Evolutionary conservation across 148 eudicot species (phyloP).

Genomic region (Simmondsia chinensis): DNA sequence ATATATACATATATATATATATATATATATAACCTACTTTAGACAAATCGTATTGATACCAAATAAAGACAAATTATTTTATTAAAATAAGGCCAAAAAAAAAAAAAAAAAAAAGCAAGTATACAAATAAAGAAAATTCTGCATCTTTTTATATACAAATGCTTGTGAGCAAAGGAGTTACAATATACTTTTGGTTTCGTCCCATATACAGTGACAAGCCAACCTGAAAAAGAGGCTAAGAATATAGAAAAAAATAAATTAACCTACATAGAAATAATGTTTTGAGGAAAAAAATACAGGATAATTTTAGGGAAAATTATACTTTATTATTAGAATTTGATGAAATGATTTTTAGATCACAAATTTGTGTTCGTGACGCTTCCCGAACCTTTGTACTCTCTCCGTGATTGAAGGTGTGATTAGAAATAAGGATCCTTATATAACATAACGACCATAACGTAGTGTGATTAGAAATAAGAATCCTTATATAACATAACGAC

Average conservation of each 20-base stretch:
- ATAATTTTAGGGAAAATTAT: not conserved
- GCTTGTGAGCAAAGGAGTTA: not conserved
- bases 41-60: constrained; percentile 24
- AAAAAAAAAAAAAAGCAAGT: too few relatives aligned
- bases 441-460: too few relatives aligned
- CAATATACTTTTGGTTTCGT: constrained; percentile 24
- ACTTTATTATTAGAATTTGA: not conserved
- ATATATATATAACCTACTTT: too few relatives aligned
- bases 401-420: too few relatives aligned
- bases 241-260: not conserved
- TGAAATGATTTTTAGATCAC: not conserved
- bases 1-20: too few relatives aligned
- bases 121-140: not conserved
- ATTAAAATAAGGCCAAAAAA: too few relatives aligned
- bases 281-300: too few relatives aligned
- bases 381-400: constrained; percentile 3
- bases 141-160: not conserved
- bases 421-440: too few relatives aligned
- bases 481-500: too few relatives aligned
- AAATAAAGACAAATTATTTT: too few relatives aligned
- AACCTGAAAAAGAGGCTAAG: constrained; percentile 5
- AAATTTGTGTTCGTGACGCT: not conserved
- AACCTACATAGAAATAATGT: too few relatives aligned
- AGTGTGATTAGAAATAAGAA: too few relatives aligned
- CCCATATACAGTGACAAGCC: constrained; percentile 28